These are phyloP conservation scores for Elsinoe batatas DNA, from an alignment of 2,329 filamentous ascomycete genomes.

Conservation along the genomic window DNA sequence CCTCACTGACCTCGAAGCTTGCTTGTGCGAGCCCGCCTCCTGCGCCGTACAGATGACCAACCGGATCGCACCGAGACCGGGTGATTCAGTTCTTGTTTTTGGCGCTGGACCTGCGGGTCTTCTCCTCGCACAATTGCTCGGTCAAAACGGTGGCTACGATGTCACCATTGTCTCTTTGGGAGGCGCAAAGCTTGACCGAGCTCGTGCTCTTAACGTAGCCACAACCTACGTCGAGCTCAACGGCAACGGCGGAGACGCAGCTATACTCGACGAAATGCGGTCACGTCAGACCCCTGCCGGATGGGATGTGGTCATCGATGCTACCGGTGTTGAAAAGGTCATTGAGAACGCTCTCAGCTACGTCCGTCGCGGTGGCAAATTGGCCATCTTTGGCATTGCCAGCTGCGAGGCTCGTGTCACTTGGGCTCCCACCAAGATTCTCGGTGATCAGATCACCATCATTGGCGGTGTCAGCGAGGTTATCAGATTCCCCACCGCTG, in stretches of 20 bases:
- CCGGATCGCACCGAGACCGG: slow-evolving; percentile 56
- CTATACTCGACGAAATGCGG: slow-evolving; percentile 51
- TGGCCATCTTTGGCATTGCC: slow-evolving; percentile 66
- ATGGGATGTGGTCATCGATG: slow-evolving; percentile 64
- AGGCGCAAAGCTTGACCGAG: slow-evolving; percentile 62
- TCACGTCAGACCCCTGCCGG: slow-evolving; percentile 54
- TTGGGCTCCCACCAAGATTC: slow-evolving; percentile 65
- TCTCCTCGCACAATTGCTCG: slow-evolving; percentile 52
- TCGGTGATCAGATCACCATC: slow-evolving; percentile 58
- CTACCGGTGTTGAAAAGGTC: slow-evolving; percentile 58
- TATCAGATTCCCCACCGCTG: slow-evolving; percentile 28
- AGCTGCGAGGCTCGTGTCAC: slow-evolving; percentile 51
- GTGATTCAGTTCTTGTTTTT: slow-evolving; percentile 56
- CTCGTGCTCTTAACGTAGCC: slow-evolving; percentile 39
- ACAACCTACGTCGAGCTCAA: slow-evolving; percentile 41
- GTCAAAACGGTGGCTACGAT: slow-evolving; percentile 57
- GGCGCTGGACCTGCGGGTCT: slow-evolving; percentile 59
- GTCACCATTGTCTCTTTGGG: slow-evolving; percentile 31
- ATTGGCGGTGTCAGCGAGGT: slow-evolving; percentile 64
- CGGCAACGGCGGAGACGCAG: slow-evolving; percentile 42
- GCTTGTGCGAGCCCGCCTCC: slow-evolving; percentile 59
- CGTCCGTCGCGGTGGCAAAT: slow-evolving; percentile 59
- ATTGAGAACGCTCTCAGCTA: slow-evolving; percentile 63
- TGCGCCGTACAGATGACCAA: slow-evolving; percentile 63
- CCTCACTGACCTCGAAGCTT: slow-evolving; percentile 57